These are phyloP conservation scores for Blumeria hordei DNA, from an alignment of 2,329 filamentous ascomycete species.

Conservation along the genomic window DNA sequence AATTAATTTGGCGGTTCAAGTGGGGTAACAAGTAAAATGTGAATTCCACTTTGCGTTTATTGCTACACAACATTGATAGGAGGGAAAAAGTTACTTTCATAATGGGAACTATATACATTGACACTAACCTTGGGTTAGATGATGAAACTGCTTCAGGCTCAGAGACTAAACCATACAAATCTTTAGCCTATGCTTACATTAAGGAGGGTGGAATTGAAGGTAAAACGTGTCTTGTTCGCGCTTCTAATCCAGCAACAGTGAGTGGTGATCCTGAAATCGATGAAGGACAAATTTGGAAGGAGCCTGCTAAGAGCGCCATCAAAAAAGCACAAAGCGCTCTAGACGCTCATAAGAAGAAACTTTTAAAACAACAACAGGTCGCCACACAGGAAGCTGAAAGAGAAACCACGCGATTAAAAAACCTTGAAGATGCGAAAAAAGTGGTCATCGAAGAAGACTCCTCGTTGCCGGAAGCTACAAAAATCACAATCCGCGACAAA, in stretches of 20 bases:
- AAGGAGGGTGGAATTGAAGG: conserved; percentile 31
- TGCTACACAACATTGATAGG: no score
- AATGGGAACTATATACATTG: conserved; percentile 39
- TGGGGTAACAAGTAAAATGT: no score
- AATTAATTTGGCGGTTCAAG: no score
- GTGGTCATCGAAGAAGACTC: conserved; percentile 44
- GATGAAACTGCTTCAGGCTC: conserved; percentile 40
- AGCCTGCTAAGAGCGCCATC: conserved; percentile 56
- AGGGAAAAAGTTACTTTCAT: background rate
- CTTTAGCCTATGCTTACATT: conserved; percentile 53
- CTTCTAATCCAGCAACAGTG: conserved; percentile 36
- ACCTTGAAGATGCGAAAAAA: conserved; percentile 62
- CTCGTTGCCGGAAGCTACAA: conserved; percentile 47
- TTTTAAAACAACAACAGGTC: conserved; percentile 49
- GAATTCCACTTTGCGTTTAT: no score
- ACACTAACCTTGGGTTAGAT: conserved; percentile 58
- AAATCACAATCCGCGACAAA: conserved; percentile 53
- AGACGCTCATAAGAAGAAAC: conserved; percentile 64
- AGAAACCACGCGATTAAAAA: conserved; percentile 41
- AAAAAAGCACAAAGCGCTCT: conserved; percentile 63
- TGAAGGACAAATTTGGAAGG: conserved; percentile 49
- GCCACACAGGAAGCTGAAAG: conserved; percentile 50
- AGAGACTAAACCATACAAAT: conserved; percentile 57
- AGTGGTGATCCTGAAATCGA: conserved; percentile 37
- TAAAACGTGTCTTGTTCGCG: conserved; percentile 41